A percentile compares a stretch with the other conserved stretches of the same genome.
Evolutionary conservation across 2,329 filamentous ascomycete genomes (phyloP).

Genomic region (Huntiella bhutanensis): DNA sequence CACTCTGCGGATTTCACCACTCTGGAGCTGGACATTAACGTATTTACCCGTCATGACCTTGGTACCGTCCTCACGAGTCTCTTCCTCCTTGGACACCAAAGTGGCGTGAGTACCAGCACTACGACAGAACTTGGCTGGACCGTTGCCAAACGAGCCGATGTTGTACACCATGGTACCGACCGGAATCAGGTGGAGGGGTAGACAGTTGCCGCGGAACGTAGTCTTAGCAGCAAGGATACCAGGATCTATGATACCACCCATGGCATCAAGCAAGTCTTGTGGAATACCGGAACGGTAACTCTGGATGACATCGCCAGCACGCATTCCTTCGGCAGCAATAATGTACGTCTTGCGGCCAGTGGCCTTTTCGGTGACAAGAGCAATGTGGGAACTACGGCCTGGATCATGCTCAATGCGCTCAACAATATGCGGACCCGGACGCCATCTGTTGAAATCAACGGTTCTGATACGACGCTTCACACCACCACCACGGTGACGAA

Average conservation of each 20-base stretch:
- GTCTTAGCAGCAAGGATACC: slow-evolving; percentile 93
- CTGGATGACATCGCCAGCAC: slow-evolving; percentile 77
- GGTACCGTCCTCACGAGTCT: slow-evolving; percentile 38
- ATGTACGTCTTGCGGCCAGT: slow-evolving; percentile 75
- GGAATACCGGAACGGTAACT: slow-evolving; percentile 86
- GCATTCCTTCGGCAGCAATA: slow-evolving; percentile 82
- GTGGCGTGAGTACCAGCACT: slow-evolving; percentile 86
- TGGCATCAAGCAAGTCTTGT: slow-evolving; percentile 64
- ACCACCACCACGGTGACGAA: slow-evolving; percentile 83
- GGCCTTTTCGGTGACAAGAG: slow-evolving; percentile 56
- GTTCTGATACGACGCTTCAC: slow-evolving; percentile 80
- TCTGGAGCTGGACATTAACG: slow-evolving; percentile 73
- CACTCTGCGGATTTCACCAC: slow-evolving; percentile 77
- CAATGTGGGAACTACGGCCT: slow-evolving; percentile 81
- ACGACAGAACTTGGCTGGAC: slow-evolving; percentile 75
- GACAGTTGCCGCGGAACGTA: slow-evolving; percentile 81
- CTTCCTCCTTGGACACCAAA: slow-evolving; percentile 75
- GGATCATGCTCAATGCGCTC: slow-evolving; percentile 95
- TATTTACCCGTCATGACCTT: slow-evolving; percentile 52
- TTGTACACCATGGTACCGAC: slow-evolving; percentile 86
- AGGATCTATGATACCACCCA: slow-evolving; percentile 84
- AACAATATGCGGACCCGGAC: slow-evolving; percentile 66
- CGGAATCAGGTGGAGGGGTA: slow-evolving; percentile 90
- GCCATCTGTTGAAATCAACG: slow-evolving; percentile 68
- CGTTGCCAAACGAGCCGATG: slow-evolving; percentile 56